phyloP scores from a whole-genome alignment of 768 basidiomycete species.

The Cyclocybe cylindracea region DNA sequence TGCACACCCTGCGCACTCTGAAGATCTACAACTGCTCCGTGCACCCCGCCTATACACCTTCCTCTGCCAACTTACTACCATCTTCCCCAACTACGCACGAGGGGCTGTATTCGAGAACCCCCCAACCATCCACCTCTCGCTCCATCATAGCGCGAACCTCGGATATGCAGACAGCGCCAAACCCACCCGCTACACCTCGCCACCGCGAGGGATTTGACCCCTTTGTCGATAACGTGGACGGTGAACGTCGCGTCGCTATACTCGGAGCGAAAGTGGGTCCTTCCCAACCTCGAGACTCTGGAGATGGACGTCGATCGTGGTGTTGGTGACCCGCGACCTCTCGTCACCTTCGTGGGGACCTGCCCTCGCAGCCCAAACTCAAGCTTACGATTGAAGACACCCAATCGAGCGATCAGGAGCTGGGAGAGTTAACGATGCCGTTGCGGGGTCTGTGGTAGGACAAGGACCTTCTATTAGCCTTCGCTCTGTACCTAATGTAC shows the following conservation, averaged over 20 bases:
- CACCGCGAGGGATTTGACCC: conserved; percentile 9
- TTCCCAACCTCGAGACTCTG: conserved; percentile 16
- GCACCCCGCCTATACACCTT: conserved; percentile 10
- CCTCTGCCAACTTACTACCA: background rate
- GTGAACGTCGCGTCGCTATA: conserved; percentile 6
- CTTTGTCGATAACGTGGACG: conserved; percentile 18
- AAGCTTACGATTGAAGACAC: conserved; percentile 23
- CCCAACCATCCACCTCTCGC: conserved; percentile 18
- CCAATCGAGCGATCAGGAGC: conserved; percentile 26
- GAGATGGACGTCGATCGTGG: conserved; percentile 20
- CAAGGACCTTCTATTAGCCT: conserved; percentile 24
- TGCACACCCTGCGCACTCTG: conserved; percentile 25
- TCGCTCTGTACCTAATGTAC: conserved; percentile 15
- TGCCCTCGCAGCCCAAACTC: conserved; percentile 18
- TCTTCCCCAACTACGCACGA: too few relatives aligned
- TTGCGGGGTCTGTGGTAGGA: conserved; percentile 24
- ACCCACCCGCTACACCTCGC: conserved; percentile 17
- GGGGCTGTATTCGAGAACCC: conserved; percentile 10
- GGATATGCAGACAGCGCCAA: conserved; percentile 2
- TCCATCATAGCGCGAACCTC: conserved; percentile 11
- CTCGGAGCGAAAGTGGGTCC: conserved; percentile 7
- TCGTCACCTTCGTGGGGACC: conserved; percentile 21
- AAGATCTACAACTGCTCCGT: conserved; percentile 21
- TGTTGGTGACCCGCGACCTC: conserved; percentile 26
- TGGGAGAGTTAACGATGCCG: conserved; percentile 17